phyloP scores from a whole-genome alignment of 805 yeast genomes.

The Cyberlindnera euphorbiiphila region DNA sequence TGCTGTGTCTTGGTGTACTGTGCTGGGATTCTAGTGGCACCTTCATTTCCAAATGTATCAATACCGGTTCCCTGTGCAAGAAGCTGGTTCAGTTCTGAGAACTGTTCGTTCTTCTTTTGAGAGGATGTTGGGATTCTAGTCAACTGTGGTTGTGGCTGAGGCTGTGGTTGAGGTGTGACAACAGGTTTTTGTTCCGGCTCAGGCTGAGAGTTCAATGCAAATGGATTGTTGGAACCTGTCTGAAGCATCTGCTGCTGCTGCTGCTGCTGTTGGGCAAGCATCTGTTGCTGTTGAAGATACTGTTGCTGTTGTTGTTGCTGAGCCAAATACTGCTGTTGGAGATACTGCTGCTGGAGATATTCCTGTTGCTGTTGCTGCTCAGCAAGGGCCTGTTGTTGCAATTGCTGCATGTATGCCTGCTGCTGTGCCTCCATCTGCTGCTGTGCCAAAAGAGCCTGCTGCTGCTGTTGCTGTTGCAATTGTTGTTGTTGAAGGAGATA shows the following conservation, averaged over 20 bases:
- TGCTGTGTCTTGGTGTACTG: constrained; percentile 82
- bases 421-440: constrained; percentile 16
- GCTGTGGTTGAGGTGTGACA: constrained; percentile 7
- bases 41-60: constrained; percentile 91
- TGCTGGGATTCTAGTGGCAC: constrained; percentile 81
- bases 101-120: constrained; percentile 50
- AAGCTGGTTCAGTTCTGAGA: constrained; percentile 72
- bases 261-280: constrained; percentile 23
- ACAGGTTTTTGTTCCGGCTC: not conserved
- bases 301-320: constrained; percentile 13
- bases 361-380: constrained; percentile 34
- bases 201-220: constrained; percentile 41
- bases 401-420: constrained; percentile 18
- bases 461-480: constrained; percentile 23
- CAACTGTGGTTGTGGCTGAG: constrained; percentile 33
- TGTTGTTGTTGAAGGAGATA: constrained; percentile 16
- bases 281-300: constrained; percentile 7
- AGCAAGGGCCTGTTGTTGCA: constrained; percentile 25
- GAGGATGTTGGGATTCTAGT: constrained; percentile 49
- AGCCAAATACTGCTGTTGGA: constrained; percentile 18
- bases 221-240: constrained; percentile 79
- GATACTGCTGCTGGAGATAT: constrained; percentile 29
- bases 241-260: constrained; percentile 49
- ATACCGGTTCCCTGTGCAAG: constrained; percentile 86
- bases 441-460: constrained; percentile 12